Conservation (phyloP, 2,329 filamentous ascomycete genomes). For the Lachnellula cervina region DNA sequence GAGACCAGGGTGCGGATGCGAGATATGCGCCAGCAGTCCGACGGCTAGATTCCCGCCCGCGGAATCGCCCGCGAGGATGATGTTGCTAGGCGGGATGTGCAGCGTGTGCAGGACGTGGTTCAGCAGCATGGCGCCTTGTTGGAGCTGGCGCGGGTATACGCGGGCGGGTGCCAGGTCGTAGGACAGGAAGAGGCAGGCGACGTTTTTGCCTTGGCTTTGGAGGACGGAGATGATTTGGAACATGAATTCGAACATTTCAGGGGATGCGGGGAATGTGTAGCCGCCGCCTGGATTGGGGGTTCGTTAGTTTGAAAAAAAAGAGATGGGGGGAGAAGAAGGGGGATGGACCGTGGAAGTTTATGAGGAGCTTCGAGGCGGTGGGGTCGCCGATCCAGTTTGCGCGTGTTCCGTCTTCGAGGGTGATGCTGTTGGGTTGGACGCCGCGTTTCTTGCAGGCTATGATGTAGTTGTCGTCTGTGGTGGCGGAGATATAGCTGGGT, state of each 20-base stretch:
- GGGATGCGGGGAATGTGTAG: constrained; percentile 44
- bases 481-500: constrained; percentile 15
- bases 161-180: constrained; percentile 49
- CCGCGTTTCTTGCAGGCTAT: constrained; percentile 21
- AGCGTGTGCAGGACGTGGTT: constrained; percentile 36
- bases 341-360: constrained; percentile 42
- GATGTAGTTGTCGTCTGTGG: constrained; percentile 23
- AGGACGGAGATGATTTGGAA: constrained; percentile 24
- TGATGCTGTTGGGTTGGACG: constrained; percentile 19
- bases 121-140: constrained; percentile 42
- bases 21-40: constrained; percentile 43
- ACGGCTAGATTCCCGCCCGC: constrained; percentile 47
- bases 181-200: constrained; percentile 48
- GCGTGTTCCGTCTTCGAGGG: constrained; percentile 35
- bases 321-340: neutral
- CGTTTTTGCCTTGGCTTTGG: constrained; percentile 37
- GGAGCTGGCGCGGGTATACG: constrained; percentile 44
- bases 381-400: constrained; percentile 43
- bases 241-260: constrained; percentile 43
- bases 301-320: neutral
- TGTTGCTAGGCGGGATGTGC: constrained; percentile 25
- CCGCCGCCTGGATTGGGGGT: constrained; percentile 44
- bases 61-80: constrained; percentile 48
- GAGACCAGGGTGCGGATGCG: constrained; percentile 51
- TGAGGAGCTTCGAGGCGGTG: constrained; percentile 36